Evolutionary conservation across 1,139 yeast genomes (phyloP), one percentile per base, ranked within the genome.

Genomic region (Taphrina pruni): DNA sequence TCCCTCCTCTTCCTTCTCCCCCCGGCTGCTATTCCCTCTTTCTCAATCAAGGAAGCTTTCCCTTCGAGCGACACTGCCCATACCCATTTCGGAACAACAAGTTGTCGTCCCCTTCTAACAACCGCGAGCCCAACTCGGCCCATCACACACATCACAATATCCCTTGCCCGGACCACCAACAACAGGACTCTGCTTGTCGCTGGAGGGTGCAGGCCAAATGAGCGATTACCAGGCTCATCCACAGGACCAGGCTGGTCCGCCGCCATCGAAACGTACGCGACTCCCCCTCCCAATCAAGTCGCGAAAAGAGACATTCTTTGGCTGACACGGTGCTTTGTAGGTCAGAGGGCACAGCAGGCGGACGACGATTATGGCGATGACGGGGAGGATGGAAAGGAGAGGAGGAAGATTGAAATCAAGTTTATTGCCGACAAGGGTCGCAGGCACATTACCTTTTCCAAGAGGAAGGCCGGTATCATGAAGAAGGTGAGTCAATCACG

Each of bases 381-480:
- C 21, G 70, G 58, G 6, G 64, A 57, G 21, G 52, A 56, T 17
- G 82, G 85, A 73, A 86, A 92, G 77, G 98, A 94, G 80, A 86
- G 98, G 81, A 88, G 98, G 81, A 94, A 94, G 81, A 94, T 94
- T 77, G 98, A 94, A 80, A 94, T 94, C 79, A 91, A 92, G 82
- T 94, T 94, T 77, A 94, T 94, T 76, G 97, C 93, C 80, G 97
- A 94, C 80, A 94, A 94, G 81, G 90, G 97, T 43, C 88, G 98
- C 79, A 91, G 99, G 77, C 99, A 94, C 80, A 94, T 94, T 75
- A 94, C 99, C 38, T 94, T 94, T 76, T 90, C 97, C 68, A 94
- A 94, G 82, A 89, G 99, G 80, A 93, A 94, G 81, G 98, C 97
- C 56, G 99, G 99, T 73, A 94, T 94, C 76, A 94, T 94, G 99